Base-by-base conservation (phyloP, 768 basidiomycete species). In the Termitomyces sp. region DNA sequence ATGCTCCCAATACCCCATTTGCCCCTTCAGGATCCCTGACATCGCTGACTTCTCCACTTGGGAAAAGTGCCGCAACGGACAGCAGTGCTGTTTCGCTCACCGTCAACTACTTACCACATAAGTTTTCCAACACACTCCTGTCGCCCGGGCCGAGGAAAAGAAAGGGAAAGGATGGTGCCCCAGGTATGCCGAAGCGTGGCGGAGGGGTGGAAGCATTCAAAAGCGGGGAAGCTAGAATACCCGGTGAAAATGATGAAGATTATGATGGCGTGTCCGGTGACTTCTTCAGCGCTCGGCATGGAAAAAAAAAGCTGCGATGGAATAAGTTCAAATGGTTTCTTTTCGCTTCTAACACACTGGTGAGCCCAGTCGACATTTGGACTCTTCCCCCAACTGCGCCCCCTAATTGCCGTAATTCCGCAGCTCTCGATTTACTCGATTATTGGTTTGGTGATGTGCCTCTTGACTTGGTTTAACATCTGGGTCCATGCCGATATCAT, bases 301-400 rank as follows among this genome's bases (percentile, higher is more conserved):
- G 70, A 57, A 66, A 65, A 1, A 77, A 62, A 44, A 75, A 72
- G 58, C 73, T 86, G 58, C 75, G 84, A n/a, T 93, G 90, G 90
- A 93, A 83, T 66, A 77, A 76, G 61, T 93, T 91, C 78, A 93
- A 93, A 66, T 90, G 87, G 87, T 72, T 73, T 17, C 69, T 93
- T 28, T 86, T 91, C 66, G 45, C 79, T 42, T 72, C 85, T 51
- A 91, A 91, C 66, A 61, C 73, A 33, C 35, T 84, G 33, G 71
- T 76, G 45, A 49, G 70, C 63, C 15, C 41, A 23, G 28, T 42
- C 21, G 10, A 35, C 11, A 28, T 5, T 35, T 21, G 4, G 19
- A 14, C 21, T 17, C 31, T 21, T 21, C 21, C 26, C 3, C 9
- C 7, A 40, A 30, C 15, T 45, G 21, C 14, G 7, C 44, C 53